Percentiles rank a stretch among this genome's conserved stretches.
Evolutionary conservation across 2,329 filamentous ascomycete genomes (phyloP).

Genomic region (Sclerotinia nivalis): DNA sequence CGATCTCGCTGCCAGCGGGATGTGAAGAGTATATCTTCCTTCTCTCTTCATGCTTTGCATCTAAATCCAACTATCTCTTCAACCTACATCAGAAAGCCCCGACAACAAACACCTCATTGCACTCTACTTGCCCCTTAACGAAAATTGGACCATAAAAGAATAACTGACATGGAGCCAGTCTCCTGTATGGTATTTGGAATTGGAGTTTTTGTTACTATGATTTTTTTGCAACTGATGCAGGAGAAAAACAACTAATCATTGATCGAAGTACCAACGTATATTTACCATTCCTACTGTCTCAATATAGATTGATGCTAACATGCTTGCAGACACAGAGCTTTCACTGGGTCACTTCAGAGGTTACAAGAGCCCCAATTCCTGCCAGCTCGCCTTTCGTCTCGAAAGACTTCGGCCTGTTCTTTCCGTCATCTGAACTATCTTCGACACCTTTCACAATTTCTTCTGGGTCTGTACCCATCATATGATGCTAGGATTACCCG

Average conservation of each 20-base stretch:
- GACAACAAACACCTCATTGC: background rate
- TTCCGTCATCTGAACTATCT: slow-evolving; percentile 30
- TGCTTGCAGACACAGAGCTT: background rate
- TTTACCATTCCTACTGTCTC: background rate
- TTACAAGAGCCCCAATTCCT: background rate
- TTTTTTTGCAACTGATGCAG: slow-evolving; percentile 22
- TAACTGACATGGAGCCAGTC: slow-evolving; percentile 18
- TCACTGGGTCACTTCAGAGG: background rate
- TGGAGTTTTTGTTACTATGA: slow-evolving; percentile 22
- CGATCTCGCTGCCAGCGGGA: background rate
- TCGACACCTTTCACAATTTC: slow-evolving; percentile 34
- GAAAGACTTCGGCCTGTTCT: background rate
- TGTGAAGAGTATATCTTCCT: slow-evolving; percentile 14
- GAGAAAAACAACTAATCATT: slow-evolving; percentile 18
- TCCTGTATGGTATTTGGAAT: slow-evolving; percentile 25
- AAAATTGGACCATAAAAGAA: background rate
- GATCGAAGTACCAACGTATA: background rate
- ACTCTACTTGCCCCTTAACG: background rate
- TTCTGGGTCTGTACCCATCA: slow-evolving; percentile 36
- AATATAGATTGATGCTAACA: background rate
- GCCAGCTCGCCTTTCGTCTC: slow-evolving; percentile 30
- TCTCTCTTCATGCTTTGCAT: background rate
- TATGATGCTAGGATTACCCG: slow-evolving; percentile 33
- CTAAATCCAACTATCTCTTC: background rate
- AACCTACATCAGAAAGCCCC: background rate